phyloP scores from a whole-genome alignment of 73 alveolate species.

The Paramecium octaurelia region DNA sequence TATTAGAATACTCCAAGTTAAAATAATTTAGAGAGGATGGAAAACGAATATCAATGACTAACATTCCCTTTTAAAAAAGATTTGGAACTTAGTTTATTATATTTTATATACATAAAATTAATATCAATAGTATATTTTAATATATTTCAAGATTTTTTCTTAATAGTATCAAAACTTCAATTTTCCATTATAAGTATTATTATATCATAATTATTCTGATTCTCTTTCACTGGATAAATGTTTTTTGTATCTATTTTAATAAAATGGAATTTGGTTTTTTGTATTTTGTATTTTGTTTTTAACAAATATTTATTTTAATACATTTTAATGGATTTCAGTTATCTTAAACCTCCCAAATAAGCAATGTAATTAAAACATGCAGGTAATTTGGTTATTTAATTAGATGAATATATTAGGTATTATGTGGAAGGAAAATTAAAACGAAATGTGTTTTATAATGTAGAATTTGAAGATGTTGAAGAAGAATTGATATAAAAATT shows the following conservation, averaged over 20 bases:
- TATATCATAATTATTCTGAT: not conserved
- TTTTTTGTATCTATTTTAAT: not conserved
- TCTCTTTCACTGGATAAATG: not conserved
- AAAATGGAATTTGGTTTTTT: not conserved
- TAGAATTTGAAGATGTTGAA: not conserved
- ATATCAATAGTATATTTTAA: not conserved
- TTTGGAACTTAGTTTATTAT: not conserved
- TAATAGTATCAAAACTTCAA: not conserved
- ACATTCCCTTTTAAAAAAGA: not conserved
- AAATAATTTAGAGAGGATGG: not conserved
- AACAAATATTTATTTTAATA: not conserved
- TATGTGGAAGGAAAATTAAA: not conserved
- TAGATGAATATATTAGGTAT: not conserved
- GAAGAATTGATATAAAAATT: not conserved
- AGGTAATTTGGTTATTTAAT: not conserved
- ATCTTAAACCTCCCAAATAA: not conserved
- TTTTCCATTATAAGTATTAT: not conserved
- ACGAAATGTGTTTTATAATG: not conserved
- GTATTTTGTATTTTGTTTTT: not conserved
- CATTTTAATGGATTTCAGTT: constrained; percentile 4
- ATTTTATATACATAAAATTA: not conserved
- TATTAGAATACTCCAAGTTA: not conserved
- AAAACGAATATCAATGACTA: not conserved
- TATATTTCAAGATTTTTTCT: not conserved
- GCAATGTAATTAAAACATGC: not conserved